Conservation (phyloP, 805 yeast species). For the Metschnikowia reukaufii region DNA sequence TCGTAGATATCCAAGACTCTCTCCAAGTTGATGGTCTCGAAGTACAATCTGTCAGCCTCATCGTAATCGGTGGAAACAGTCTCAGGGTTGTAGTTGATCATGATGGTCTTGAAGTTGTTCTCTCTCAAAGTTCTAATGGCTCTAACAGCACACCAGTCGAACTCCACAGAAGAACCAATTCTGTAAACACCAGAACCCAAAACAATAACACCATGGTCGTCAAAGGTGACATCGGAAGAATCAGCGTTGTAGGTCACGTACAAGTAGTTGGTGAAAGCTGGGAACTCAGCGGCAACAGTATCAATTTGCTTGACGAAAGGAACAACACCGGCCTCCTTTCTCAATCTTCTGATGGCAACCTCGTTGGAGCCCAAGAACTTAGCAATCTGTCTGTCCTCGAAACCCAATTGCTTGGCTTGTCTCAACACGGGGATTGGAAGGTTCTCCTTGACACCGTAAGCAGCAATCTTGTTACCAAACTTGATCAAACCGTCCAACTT, state of each 20-base stretch:
- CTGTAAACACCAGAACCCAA: constrained; percentile 98
- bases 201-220: constrained; percentile 93
- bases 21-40: constrained; percentile 92
- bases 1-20: constrained; percentile 94
- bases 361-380: constrained; percentile 85
- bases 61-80: constrained; percentile 98
- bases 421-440: constrained; percentile 64
- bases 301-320: constrained; percentile 97
- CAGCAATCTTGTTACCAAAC: constrained; percentile 62
- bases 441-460: constrained; percentile 56
- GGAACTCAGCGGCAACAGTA: constrained; percentile 99
- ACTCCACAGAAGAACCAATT: constrained; percentile 98
- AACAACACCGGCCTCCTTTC: constrained; percentile 80
- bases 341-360: constrained; percentile 83
- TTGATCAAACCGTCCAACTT: constrained; percentile 74
- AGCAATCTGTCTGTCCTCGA: constrained; percentile 96
- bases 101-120: constrained; percentile 83
- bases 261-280: constrained; percentile 91
- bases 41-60: constrained; percentile 95
- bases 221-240: constrained; percentile 79
- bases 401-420: constrained; percentile 94
- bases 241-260: constrained; percentile 95
- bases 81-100: constrained; percentile 98
- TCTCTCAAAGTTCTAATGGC: constrained; percentile 92
- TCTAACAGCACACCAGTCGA: constrained; percentile 99